Conservation (phyloP, 768 basidiomycete genomes). For the Cystobasidium ongulense region DNA sequence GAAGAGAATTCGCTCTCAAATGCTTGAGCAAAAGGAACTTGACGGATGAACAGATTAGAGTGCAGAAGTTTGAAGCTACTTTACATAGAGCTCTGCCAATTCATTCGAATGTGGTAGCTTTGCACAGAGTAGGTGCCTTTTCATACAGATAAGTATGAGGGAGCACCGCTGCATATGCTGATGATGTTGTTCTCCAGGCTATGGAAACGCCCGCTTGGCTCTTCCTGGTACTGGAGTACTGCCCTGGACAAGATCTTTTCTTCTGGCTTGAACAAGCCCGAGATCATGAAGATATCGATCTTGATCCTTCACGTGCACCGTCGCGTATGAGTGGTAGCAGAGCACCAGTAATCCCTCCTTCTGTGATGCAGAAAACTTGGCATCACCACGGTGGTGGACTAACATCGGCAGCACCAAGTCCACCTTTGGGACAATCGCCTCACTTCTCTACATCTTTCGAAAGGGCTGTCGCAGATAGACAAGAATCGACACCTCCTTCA, state of each 20-base stretch:
- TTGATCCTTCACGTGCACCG: conserved; percentile 42
- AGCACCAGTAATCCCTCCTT: conserved; percentile 27
- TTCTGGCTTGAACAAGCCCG: conserved; percentile 90
- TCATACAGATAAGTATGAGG: background rate
- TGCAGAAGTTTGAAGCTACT: conserved; percentile 90
- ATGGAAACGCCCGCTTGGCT: conserved; percentile 85
- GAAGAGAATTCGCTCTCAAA: conserved; percentile 83
- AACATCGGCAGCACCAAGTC: conserved; percentile 26
- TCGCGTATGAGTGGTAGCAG: conserved; percentile 42
- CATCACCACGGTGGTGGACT: conserved; percentile 15
- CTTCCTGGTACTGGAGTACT: conserved; percentile 86
- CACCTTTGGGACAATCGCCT: background rate
- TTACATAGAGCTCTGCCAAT: conserved; percentile 85
- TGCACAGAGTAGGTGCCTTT: conserved; percentile 55
- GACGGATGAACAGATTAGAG: conserved; percentile 71
- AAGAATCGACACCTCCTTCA: conserved; percentile 66
- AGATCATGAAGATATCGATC: conserved; percentile 32
- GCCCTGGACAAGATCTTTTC: conserved; percentile 93
- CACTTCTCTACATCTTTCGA: conserved; percentile 3
- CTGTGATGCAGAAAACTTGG: background rate
- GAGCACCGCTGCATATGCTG: background rate
- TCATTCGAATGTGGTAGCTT: conserved; percentile 89
- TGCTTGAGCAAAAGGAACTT: conserved; percentile 90
- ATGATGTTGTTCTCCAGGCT: conserved; percentile 49
- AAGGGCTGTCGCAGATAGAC: conserved; percentile 1